A percentile compares a stretch with the other conserved stretches of the same genome.
phyloP scores from a whole-genome alignment of 306 rosid species.

The Lathyrus oleraceus region DNA sequence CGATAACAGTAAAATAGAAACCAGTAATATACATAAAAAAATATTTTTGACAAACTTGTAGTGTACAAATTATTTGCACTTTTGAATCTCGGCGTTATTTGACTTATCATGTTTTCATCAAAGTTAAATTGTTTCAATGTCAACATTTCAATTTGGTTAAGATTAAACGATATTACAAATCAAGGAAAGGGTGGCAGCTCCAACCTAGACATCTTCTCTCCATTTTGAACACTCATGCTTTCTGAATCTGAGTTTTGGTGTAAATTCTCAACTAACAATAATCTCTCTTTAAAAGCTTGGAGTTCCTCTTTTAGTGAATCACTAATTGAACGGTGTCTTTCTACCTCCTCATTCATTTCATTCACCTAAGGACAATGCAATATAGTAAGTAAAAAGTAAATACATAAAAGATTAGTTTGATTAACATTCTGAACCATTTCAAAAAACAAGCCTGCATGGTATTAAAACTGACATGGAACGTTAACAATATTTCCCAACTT shows the following conservation, averaged over 20 bases:
- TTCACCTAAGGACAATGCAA: conserved; percentile 48
- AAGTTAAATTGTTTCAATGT: conserved; percentile 1
- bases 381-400: conserved; percentile 27
- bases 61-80: conserved; percentile 11
- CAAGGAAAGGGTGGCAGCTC: conserved; percentile 36
- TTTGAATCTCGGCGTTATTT: background rate
- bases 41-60: conserved; percentile 7
- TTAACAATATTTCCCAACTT: conserved; percentile 6
- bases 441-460: conserved; percentile 14
- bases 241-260: conserved; percentile 54
- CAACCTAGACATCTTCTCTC: conserved; percentile 64
- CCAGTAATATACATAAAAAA: background rate
- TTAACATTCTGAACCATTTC: conserved; percentile 11
- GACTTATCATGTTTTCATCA: conserved; percentile 23
- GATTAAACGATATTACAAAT: conserved; percentile 27
- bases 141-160: conserved; percentile 20
- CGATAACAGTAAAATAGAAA: conserved; percentile 6
- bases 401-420: conserved; percentile 9
- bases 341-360: conserved; percentile 90
- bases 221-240: conserved; percentile 42
- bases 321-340: conserved; percentile 66
- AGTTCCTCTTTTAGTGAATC: conserved; percentile 79
- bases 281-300: conserved; percentile 65
- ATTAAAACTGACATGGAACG: background rate
- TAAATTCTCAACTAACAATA: conserved; percentile 58